Percentiles rank a stretch among this genome's conserved stretches.
phyloP scores from a whole-genome alignment of 2,329 filamentous ascomycete genomes.

The Fulvia fulva region DNA sequence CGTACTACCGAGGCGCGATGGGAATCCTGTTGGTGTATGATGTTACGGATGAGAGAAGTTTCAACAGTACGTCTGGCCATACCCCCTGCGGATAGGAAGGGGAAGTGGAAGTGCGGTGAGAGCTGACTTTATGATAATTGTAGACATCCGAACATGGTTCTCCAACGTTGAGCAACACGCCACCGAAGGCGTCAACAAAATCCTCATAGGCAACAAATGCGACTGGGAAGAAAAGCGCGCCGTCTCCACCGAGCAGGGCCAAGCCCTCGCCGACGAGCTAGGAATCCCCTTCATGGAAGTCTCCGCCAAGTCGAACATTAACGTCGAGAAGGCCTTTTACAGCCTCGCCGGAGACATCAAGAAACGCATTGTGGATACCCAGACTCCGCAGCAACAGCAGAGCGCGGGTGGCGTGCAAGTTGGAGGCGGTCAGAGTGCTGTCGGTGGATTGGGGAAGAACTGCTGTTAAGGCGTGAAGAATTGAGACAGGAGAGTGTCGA shows the following conservation, averaged over 20 bases:
- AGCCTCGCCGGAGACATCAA: slow-evolving; percentile 94
- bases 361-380: slow-evolving; percentile 90
- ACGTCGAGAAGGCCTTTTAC: slow-evolving; percentile 98
- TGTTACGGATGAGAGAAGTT: slow-evolving; percentile 92
- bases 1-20: slow-evolving; percentile 98
- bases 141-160: slow-evolving; percentile 99
- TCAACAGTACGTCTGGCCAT: slow-evolving; percentile 71
- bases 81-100: too few relatives aligned
- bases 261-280: slow-evolving; percentile 89
- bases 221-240: slow-evolving; percentile 99
- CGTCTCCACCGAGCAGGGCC: slow-evolving; percentile 87
- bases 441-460: slow-evolving; percentile 35
- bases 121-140: not conserved
- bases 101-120: not conserved
- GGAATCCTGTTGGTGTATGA: slow-evolving; percentile 97
- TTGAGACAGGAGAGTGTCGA: not conserved
- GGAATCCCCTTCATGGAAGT: slow-evolving; percentile 98
- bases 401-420: slow-evolving; percentile 30
- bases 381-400: slow-evolving; percentile 73
- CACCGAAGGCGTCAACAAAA: slow-evolving; percentile 98
- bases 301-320: slow-evolving; percentile 98
- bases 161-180: slow-evolving; percentile 98
- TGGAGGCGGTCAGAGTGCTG: slow-evolving; percentile 25
- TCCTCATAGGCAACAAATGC: slow-evolving; percentile 99
- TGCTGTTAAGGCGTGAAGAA: slow-evolving; percentile 63